phyloP scores from a whole-genome alignment of 1,139 yeast genomes.

The Protomyces arabidopsidicola region DNA sequence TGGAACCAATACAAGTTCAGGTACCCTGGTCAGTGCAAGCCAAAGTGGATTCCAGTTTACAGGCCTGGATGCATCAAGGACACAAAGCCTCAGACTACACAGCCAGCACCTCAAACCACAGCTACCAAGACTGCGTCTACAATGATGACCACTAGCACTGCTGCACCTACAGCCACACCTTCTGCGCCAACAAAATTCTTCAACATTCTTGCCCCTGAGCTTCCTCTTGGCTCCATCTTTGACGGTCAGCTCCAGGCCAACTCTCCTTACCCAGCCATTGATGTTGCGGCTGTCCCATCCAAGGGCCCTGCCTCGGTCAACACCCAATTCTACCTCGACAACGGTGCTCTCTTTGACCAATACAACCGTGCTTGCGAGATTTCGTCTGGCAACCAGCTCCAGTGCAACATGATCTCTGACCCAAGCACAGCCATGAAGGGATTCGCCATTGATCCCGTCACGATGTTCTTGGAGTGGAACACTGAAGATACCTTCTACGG shows the following conservation, averaged over 20 bases:
- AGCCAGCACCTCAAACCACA: neutral
- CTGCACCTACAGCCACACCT: neutral
- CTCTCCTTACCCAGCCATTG: slow-evolving; percentile 1
- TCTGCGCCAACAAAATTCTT: neutral
- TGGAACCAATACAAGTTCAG: neutral
- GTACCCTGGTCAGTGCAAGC: neutral
- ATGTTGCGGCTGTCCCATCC: neutral
- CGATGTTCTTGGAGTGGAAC: slow-evolving; percentile 1
- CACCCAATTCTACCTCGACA: neutral
- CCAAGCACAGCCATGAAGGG: neutral
- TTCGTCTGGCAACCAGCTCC: neutral
- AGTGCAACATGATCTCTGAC: neutral
- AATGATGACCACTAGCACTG: neutral
- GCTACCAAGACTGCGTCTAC: neutral
- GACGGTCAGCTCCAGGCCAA: neutral
- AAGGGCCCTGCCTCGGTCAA: neutral
- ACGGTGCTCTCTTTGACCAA: slow-evolving; percentile 1
- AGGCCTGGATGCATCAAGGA: neutral
- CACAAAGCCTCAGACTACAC: neutral
- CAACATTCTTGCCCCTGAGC: neutral
- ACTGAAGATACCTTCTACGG: neutral
- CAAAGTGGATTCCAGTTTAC: neutral
- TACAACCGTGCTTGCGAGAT: neutral
- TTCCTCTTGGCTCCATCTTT: neutral
- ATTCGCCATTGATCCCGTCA: neutral